Conservation (phyloP, 176 grass and related monocot species). For the Alloteropsis semialata region DNA sequence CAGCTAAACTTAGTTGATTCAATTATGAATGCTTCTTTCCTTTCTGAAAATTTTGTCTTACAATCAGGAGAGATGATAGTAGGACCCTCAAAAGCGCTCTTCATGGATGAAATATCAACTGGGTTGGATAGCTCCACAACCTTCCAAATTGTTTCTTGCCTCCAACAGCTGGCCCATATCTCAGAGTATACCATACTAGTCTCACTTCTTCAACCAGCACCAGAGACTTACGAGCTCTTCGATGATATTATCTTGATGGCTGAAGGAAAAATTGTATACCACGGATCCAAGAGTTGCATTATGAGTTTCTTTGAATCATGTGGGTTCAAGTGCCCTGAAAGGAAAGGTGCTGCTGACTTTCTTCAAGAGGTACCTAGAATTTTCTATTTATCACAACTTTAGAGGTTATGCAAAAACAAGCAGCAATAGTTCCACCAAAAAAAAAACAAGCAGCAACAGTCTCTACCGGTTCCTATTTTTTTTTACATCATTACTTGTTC, state of each 20-base stretch:
- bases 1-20: background rate
- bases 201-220: slow-evolving; percentile 79
- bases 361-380: slow-evolving; percentile 71
- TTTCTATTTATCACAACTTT: background rate
- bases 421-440: too few species aligned
- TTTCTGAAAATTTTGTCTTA: slow-evolving; percentile 6
- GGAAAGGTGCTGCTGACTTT: slow-evolving; percentile 77
- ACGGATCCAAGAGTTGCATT: slow-evolving; percentile 52
- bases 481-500: background rate
- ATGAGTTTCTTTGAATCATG: slow-evolving; percentile 66
- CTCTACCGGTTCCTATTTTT: background rate
- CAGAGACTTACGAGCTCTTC: slow-evolving; percentile 79
- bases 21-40: background rate
- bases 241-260: slow-evolving; percentile 91
- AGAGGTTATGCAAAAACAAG: background rate
- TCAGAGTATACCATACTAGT: slow-evolving; percentile 58
- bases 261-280: slow-evolving; percentile 75
- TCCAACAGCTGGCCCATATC: slow-evolving; percentile 74
- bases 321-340: slow-evolving; percentile 76
- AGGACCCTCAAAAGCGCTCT: slow-evolving; percentile 68
- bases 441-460: background rate
- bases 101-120: slow-evolving; percentile 98
- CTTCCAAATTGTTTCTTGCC: slow-evolving; percentile 74
- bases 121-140: slow-evolving; percentile 85
- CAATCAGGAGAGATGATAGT: slow-evolving; percentile 79